A percentile compares a stretch with the other conserved stretches of the same genome.
phyloP scores from a whole-genome alignment of 306 rosid genomes.

The Medicago ruthenica region DNA sequence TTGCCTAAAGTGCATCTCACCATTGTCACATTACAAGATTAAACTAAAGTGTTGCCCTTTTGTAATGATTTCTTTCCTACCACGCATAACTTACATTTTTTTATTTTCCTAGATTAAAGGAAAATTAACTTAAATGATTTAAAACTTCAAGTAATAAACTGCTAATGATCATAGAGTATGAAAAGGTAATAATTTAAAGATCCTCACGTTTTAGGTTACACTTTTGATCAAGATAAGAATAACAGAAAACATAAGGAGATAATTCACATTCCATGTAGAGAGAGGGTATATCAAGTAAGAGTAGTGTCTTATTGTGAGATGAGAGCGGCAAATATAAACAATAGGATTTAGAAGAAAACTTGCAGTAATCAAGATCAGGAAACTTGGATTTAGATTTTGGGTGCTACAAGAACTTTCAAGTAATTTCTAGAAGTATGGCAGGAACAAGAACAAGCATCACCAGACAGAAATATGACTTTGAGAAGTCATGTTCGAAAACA shows the following conservation, averaged over 20 bases:
- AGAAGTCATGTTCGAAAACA: neutral
- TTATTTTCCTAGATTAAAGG: conserved; percentile 36
- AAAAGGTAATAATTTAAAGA: conserved; percentile 18
- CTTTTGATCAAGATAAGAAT: conserved; percentile 19
- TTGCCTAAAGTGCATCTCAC: conserved; percentile 7
- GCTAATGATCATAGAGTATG: conserved; percentile 4
- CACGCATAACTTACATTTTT: conserved; percentile 8
- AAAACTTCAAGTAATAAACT: conserved; percentile 30
- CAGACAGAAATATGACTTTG: neutral
- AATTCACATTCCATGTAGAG: neutral
- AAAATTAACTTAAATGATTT: neutral
- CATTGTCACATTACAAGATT: conserved; percentile 6
- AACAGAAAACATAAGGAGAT: conserved; percentile 10
- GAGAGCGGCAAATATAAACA: neutral
- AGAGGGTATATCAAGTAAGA: neutral
- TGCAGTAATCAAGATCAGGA: neutral
- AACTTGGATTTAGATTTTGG: neutral
- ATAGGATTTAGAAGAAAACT: neutral
- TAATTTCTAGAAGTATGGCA: neutral
- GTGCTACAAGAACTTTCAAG: neutral
- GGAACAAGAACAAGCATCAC: neutral
- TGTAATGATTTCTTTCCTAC: conserved; percentile 27
- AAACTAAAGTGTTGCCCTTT: conserved; percentile 16
- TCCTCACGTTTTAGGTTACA: neutral
- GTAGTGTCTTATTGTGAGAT: neutral